A percentile compares a stretch with the other conserved stretches of the same genome.
phyloP scores from a whole-genome alignment of 352 stramenopile genomes.

The Phytophthora ramorum region DNA sequence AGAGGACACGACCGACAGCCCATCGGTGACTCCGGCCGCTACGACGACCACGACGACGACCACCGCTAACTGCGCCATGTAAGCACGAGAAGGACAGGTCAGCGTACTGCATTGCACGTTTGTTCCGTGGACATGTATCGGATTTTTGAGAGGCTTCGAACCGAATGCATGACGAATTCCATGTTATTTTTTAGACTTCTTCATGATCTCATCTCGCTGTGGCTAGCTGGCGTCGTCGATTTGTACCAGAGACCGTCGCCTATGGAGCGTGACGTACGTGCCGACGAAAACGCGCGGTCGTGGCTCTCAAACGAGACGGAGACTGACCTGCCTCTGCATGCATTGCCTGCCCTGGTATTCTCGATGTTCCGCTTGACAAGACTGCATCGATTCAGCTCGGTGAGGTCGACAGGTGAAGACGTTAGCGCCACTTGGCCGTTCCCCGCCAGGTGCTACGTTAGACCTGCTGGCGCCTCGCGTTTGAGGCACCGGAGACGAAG shows the following conservation, averaged over 20 bases:
- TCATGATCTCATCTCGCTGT: constrained; percentile 14
- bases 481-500: constrained; percentile 4
- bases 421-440: constrained; percentile 20
- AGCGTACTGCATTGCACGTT: neutral
- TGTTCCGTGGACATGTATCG: constrained; percentile 1
- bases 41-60: constrained; percentile 34
- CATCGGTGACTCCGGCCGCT: constrained; percentile 25
- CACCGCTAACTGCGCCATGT: constrained; percentile 32
- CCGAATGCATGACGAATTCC: constrained; percentile 20
- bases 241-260: neutral
- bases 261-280: constrained; percentile 18
- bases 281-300: constrained; percentile 19
- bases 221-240: constrained; percentile 14
- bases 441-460: constrained; percentile 22
- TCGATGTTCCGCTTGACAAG: neutral
- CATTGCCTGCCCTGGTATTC: neutral
- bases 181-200: constrained; percentile 25
- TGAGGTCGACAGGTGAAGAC: constrained; percentile 17
- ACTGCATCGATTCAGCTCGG: constrained; percentile 21
- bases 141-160: constrained; percentile 26
- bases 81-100: neutral
- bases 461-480: constrained; percentile 20
- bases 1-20: constrained; percentile 30
- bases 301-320: constrained; percentile 25
- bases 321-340: constrained; percentile 8